A percentile compares a stretch with the other conserved stretches of the same genome.
Evolutionary conservation across 2,329 filamentous ascomycete species (phyloP).

Genomic region (Fusarium secorum): DNA sequence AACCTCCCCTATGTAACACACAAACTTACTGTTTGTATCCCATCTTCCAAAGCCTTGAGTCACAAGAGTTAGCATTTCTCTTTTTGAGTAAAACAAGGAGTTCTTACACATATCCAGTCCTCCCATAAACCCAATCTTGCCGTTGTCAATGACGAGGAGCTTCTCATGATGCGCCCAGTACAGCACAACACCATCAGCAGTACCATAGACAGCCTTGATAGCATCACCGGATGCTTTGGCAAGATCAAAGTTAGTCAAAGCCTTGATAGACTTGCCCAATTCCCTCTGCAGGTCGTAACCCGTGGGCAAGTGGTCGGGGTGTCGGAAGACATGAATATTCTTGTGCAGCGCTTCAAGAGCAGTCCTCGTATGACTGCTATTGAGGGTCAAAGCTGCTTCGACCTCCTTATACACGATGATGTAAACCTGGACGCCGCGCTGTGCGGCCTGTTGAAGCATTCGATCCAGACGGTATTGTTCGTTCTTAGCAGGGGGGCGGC

Average conservation of each 20-base stretch:
- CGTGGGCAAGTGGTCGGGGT: slow-evolving; percentile 86
- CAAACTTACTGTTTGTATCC: slow-evolving; percentile 74
- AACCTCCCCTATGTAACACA: neutral
- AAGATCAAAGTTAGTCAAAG: slow-evolving; percentile 60
- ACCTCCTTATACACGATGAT: slow-evolving; percentile 95
- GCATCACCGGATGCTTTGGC: slow-evolving; percentile 75
- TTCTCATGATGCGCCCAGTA: slow-evolving; percentile 98
- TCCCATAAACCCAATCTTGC: slow-evolving; percentile 84
- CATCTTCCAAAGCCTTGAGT: slow-evolving; percentile 75
- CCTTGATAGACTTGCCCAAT: slow-evolving; percentile 68
- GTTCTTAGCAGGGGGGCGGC: slow-evolving; percentile 81
- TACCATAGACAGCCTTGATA: slow-evolving; percentile 81
- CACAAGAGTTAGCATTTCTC: slow-evolving; percentile 21
- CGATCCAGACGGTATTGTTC: slow-evolving; percentile 85
- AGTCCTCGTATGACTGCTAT: slow-evolving; percentile 45
- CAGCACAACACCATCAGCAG: slow-evolving; percentile 79
- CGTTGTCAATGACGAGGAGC: slow-evolving; percentile 79
- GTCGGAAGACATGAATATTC: slow-evolving; percentile 74
- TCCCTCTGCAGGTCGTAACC: slow-evolving; percentile 72
- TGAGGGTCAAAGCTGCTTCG: slow-evolving; percentile 74
- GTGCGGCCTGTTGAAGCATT: slow-evolving; percentile 81
- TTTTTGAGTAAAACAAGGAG: accelerated
- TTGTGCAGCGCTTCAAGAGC: slow-evolving; percentile 13
- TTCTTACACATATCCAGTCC: slow-evolving; percentile 79
- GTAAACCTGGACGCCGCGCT: slow-evolving; percentile 83